Evolutionary conservation across 2,329 filamentous ascomycete species (phyloP), one percentile per base, ranked within the genome.

Genomic region (Pseudogymnoascus sp.): DNA sequence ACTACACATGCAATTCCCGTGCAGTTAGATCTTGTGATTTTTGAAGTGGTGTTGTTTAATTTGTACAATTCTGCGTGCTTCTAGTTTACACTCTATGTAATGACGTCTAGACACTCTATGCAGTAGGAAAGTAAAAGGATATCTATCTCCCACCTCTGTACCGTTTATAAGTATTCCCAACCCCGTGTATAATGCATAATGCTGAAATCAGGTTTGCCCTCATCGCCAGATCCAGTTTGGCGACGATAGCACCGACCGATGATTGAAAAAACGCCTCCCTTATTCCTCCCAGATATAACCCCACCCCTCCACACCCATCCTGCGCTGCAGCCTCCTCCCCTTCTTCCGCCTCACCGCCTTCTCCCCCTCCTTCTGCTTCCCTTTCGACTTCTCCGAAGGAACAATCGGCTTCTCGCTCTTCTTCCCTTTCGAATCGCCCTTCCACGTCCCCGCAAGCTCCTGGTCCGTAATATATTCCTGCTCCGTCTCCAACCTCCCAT

Each of bases 71-170:
- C 50, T 56, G 28, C n/a, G 26, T 56, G 50, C 50, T 31, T 33
- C 26, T 56, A 33, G 50, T 56, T 56, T 56, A 56, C 50, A 56
- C 50, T 56, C 50, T 56, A 56, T 56, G 50, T 33, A 56, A 56
- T 56, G 50, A 31, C 50, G 11, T 56, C n/a, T n/a, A 33, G 26
- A 33, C 50, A 56, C 26, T 33, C 6, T 33, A 53, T 31, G 19
- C 19, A 22, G 33, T 33, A 56, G n/a, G 22, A 56, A 53, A 56
- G n/a, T 22, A 19, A 28, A 26, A 31, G 50, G 50, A 56, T 56
- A 33, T 56, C 28, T 56, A 6, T 46, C 38, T 22, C 19, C 46
- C 26, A 16, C 12, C 26, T 56, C 26, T 53, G 31, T 53, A 53
- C 26, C 26, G n/a, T 56, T 56, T 56, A 56, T 56, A 56, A 53